Conservation (phyloP, 2,329 filamentous ascomycete genomes). For the Neofusicoccum ribis region DNA sequence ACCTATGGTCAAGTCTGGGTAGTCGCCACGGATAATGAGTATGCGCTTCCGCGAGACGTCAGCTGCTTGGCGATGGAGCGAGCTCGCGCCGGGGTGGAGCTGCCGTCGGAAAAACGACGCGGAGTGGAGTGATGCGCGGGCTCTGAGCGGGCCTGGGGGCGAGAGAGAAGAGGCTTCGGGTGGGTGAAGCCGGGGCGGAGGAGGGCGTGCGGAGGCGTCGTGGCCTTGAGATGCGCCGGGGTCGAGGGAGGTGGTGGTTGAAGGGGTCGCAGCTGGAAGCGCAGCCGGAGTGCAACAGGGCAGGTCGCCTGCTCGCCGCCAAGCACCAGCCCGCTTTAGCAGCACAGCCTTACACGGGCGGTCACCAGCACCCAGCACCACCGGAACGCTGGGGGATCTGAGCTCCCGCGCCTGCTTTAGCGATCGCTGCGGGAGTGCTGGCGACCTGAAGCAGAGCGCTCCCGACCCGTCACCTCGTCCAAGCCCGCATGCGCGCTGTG, state of each 20-base stretch:
- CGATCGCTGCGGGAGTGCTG: conserved; percentile 9
- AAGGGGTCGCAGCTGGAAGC: conserved; percentile 20
- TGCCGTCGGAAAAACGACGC: conserved; percentile 18
- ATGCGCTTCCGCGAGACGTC: conserved; percentile 43
- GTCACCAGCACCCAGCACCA: conserved; percentile 12
- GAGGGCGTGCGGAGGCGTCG: conserved; percentile 17
- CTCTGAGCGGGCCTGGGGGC: neutral
- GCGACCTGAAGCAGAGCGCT: neutral
- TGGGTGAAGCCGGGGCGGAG: conserved; percentile 17
- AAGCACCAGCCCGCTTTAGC: conserved; percentile 6
- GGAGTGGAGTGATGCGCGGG: conserved; percentile 12
- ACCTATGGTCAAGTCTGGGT: conserved; percentile 42
- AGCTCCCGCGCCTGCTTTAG: conserved; percentile 5
- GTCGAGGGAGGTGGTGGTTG: conserved; percentile 12
- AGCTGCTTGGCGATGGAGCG: conserved; percentile 30
- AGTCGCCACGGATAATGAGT: conserved; percentile 40
- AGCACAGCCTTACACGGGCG: conserved; percentile 18
- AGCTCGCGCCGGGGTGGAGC: conserved; percentile 29
- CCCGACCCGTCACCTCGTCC: conserved; percentile 1
- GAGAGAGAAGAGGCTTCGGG: conserved; percentile 8
- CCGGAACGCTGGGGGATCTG: conserved; percentile 15
- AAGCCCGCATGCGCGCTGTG: conserved; percentile 13
- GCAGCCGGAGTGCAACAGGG: conserved; percentile 13
- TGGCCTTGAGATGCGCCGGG: conserved; percentile 18
- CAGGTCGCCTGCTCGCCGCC: neutral